phyloP scores from a whole-genome alignment of 1,284 basidiomycete species.

The Vanrija pseudolonga region DNA sequence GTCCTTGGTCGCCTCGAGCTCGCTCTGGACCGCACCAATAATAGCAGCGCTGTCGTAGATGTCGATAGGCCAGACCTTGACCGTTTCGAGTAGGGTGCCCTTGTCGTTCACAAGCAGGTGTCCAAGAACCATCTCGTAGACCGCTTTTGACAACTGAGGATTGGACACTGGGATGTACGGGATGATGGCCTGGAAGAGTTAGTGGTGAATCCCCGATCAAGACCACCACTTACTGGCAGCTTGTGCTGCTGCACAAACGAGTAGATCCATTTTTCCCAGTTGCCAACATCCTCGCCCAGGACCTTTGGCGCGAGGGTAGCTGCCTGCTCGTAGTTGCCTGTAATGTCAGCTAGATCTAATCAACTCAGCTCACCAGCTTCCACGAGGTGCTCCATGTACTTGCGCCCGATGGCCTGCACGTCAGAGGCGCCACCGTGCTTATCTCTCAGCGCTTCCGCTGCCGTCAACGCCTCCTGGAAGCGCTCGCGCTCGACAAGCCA shows the following conservation, averaged over 20 bases:
- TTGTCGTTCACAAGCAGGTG: slow-evolving; percentile 78
- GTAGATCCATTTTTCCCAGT: slow-evolving; percentile 96
- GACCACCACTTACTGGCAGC: slow-evolving; percentile 59
- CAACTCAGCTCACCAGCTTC: slow-evolving; percentile 58
- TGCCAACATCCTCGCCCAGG: slow-evolving; percentile 68
- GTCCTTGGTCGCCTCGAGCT: slow-evolving; percentile 65
- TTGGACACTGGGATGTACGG: slow-evolving; percentile 80
- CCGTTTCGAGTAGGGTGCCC: slow-evolving; percentile 66
- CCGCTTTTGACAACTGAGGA: slow-evolving; percentile 74
- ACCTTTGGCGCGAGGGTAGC: slow-evolving; percentile 83
- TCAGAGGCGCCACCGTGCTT: slow-evolving; percentile 54
- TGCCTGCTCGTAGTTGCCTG: slow-evolving; percentile 76
- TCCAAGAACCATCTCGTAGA: slow-evolving; percentile 93
- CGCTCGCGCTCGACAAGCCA: slow-evolving; percentile 85
- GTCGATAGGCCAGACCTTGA: slow-evolving; percentile 82
- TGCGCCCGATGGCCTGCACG: slow-evolving; percentile 71
- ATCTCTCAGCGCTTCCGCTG: slow-evolving; percentile 64
- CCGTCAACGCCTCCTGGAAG: slow-evolving; percentile 84
- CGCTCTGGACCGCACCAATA: slow-evolving; percentile 79
- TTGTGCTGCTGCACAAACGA: slow-evolving; percentile 79
- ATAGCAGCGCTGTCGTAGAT: slow-evolving; percentile 87
- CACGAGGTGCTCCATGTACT: slow-evolving; percentile 76
- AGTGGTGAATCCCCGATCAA: neutral
- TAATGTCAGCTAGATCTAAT: slow-evolving; percentile 3
- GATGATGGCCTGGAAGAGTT: slow-evolving; percentile 66